A percentile compares a stretch with the other conserved stretches of the same genome.
Conservation (phyloP, 78 protist genomes). For the Dictyostelium capitatum region DNA sequence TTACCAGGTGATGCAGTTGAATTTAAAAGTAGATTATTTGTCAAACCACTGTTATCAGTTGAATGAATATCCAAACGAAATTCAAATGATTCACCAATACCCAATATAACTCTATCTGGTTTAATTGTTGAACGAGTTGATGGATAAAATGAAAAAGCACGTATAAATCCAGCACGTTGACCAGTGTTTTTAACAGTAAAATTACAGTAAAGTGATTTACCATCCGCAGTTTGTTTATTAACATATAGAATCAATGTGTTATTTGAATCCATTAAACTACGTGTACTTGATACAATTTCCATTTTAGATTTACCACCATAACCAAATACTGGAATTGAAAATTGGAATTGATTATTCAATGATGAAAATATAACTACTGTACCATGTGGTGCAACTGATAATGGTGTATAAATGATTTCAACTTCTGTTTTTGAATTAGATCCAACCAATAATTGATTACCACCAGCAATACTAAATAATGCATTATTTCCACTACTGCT, state of each 20-base stretch:
- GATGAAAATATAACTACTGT: background rate
- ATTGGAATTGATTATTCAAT: background rate
- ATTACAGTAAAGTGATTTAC: background rate
- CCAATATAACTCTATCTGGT: constrained; percentile 47
- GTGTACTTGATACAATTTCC: constrained; percentile 30
- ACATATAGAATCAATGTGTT: constrained; percentile 12
- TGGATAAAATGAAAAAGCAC: constrained; percentile 14
- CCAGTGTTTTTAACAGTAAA: constrained; percentile 46
- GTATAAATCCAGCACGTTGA: constrained; percentile 62
- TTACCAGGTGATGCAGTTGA: constrained; percentile 13
- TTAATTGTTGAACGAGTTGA: background rate
- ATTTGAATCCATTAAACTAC: background rate
- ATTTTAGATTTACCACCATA: constrained; percentile 54
- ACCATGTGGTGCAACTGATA: constrained; percentile 27
- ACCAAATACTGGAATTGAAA: constrained; percentile 34
- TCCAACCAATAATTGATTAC: background rate
- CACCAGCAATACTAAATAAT: background rate
- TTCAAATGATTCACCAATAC: constrained; percentile 42
- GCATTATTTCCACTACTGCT: background rate
- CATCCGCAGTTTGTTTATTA: background rate
- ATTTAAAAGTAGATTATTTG: background rate
- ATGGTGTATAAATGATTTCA: constrained; percentile 40
- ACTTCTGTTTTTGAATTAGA: constrained; percentile 16
- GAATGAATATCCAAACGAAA: constrained; percentile 12
- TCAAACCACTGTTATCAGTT: background rate